Percentiles rank a stretch among this genome's conserved stretches.
phyloP scores from a whole-genome alignment of 306 rosid genomes.

The Prunus armeniaca region DNA sequence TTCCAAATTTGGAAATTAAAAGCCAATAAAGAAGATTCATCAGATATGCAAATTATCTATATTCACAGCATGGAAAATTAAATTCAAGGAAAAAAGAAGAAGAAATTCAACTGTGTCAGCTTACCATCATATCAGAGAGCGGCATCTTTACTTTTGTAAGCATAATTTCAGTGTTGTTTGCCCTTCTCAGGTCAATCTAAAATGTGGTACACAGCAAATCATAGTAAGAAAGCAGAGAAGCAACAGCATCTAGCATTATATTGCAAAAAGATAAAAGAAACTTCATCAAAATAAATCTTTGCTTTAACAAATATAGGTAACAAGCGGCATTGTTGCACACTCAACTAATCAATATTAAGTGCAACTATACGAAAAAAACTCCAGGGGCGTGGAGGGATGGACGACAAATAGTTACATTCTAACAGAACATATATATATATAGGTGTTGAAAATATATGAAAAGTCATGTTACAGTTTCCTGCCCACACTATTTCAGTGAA shows the following conservation, averaged over 20 bases:
- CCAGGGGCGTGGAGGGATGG: constrained; percentile 4
- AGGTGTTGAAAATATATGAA: neutral
- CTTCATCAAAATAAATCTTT: constrained; percentile 8
- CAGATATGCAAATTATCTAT: constrained; percentile 1
- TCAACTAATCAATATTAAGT: constrained; percentile 14
- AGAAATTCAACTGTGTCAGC: constrained; percentile 22
- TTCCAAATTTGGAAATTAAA: neutral
- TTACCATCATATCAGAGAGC: constrained; percentile 98
- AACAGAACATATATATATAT: neutral
- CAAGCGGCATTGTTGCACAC: constrained; percentile 17
- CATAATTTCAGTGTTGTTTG: constrained; percentile 97
- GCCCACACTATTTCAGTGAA: neutral
- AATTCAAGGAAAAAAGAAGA: neutral
- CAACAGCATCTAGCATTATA: constrained; percentile 14
- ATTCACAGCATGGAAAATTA: neutral
- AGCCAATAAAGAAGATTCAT: neutral
- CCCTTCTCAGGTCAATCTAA: constrained; percentile 95
- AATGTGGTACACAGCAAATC: constrained; percentile 19
- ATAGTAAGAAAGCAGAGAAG: constrained; percentile 18
- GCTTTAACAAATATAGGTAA: constrained; percentile 24
- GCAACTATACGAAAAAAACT: constrained; percentile 5
- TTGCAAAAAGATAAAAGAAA: neutral
- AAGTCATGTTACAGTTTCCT: neutral
- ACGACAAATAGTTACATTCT: neutral
- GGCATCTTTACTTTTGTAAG: constrained; percentile 99